These are phyloP conservation scores for Lachnellula occidentalis DNA, from an alignment of 2,329 filamentous ascomycete species.

Conservation along the genomic window DNA sequence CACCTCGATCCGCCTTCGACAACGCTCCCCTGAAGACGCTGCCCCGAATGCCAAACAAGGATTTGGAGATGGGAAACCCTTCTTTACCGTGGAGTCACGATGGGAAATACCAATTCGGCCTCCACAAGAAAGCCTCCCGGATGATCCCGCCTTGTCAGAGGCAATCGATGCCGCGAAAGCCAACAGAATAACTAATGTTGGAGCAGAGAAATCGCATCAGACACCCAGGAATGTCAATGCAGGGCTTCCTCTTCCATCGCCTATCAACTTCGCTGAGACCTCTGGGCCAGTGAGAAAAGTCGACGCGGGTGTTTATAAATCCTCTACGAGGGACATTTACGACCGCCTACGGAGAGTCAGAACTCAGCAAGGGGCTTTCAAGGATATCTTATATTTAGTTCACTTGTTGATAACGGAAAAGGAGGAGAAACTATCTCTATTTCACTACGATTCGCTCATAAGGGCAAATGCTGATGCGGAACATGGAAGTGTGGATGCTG, in stretches of 20 bases:
- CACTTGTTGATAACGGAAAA: conserved; percentile 54
- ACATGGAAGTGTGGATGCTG: conserved; percentile 60
- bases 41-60: conserved; percentile 5
- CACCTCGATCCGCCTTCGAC: conserved; percentile 8
- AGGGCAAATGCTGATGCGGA: conserved; percentile 59
- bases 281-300: too few species aligned
- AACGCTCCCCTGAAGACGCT: conserved; percentile 17
- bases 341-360: conserved; percentile 40
- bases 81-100: background rate
- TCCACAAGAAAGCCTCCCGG: conserved; percentile 5
- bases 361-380: conserved; percentile 34
- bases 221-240: too few species aligned
- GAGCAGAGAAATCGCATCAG: too few species aligned
- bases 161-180: too few species aligned
- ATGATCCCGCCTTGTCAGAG: background rate
- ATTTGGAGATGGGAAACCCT: conserved; percentile 2
- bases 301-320: too few species aligned
- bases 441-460: conserved; percentile 71
- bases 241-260: too few species aligned
- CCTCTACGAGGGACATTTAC: conserved; percentile 34
- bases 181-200: too few species aligned
- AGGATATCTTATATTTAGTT: conserved; percentile 42
- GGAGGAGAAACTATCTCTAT: conserved; percentile 47
- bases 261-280: too few species aligned
- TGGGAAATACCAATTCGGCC: conserved; percentile 8